Percentiles rank a stretch among this genome's conserved stretches.
Conservation (phyloP, 2,329 filamentous ascomycete species). For the Talaromyces sp. region DNA sequence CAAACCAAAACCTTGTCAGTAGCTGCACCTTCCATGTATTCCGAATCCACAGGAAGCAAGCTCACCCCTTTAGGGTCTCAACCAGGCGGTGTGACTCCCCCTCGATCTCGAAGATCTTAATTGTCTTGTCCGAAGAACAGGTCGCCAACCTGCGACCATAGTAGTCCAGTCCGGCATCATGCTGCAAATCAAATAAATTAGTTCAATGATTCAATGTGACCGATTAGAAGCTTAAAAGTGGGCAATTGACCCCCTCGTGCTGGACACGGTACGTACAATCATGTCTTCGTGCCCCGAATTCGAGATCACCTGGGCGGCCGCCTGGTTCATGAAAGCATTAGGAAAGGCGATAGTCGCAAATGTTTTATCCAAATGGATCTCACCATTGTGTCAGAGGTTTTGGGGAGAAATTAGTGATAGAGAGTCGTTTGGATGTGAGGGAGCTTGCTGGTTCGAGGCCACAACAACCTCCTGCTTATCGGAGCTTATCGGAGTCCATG, state of each 20-base stretch:
- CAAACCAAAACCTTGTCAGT: slow-evolving; percentile 11
- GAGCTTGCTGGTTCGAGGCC: slow-evolving; percentile 6
- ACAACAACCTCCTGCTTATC: slow-evolving; percentile 30
- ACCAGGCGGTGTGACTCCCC: slow-evolving; percentile 85
- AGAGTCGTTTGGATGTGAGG: not conserved
- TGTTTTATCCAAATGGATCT: not conserved
- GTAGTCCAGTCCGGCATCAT: slow-evolving; percentile 98
- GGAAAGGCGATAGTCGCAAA: not conserved
- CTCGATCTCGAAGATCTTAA: slow-evolving; percentile 99
- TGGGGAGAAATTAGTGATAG: not conserved
- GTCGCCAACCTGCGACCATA: slow-evolving; percentile 95
- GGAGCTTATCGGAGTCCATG: slow-evolving; percentile 22
- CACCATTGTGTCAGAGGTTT: slow-evolving; percentile 27
- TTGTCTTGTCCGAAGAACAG: slow-evolving; percentile 96
- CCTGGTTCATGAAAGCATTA: slow-evolving; percentile 46
- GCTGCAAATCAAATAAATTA: slow-evolving; percentile 53
- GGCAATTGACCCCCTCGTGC: slow-evolving; percentile 13
- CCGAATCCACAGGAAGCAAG: not conserved
- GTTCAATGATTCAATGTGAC: not conserved
- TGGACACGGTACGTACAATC: slow-evolving; percentile 73
- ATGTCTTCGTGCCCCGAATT: slow-evolving; percentile 96
- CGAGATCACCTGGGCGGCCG: slow-evolving; percentile 70
- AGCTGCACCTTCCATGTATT: not conserved
- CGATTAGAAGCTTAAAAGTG: not conserved
- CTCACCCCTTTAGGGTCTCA: slow-evolving; percentile 91